These are phyloP conservation scores for Candida montana DNA, from an alignment of 805 yeast species.

Conservation along the genomic window DNA sequence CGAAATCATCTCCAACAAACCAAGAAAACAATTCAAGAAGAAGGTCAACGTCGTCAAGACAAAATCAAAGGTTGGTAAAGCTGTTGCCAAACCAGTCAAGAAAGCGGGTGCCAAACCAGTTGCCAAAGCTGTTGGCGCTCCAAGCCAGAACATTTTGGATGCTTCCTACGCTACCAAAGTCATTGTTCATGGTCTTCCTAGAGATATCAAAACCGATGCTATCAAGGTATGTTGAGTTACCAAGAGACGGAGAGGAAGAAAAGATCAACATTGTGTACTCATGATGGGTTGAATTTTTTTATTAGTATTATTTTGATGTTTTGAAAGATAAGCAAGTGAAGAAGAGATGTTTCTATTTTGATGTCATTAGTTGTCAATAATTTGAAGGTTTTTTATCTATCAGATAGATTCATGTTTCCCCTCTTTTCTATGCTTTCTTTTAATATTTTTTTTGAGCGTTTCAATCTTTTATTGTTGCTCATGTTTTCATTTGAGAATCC, in stretches of 20 bases:
- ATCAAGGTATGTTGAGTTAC: constrained; percentile 66
- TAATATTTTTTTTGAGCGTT: no score
- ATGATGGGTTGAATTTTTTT: not conserved
- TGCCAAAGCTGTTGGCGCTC: constrained; percentile 11
- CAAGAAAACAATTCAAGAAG: constrained; percentile 32
- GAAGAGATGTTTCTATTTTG: no score
- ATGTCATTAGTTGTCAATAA: no score
- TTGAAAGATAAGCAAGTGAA: no score
- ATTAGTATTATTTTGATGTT: no score
- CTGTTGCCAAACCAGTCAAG: constrained; percentile 11
- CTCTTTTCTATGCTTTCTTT: no score
- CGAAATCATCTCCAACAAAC: constrained; percentile 75
- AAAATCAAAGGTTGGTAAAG: constrained; percentile 25
- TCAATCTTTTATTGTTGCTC: no score
- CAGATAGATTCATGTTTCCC: no score
- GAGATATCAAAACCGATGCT: constrained; percentile 77
- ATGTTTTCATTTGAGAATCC: no score
- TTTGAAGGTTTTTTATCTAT: no score
- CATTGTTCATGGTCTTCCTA: constrained; percentile 79
- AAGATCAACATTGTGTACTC: no score
- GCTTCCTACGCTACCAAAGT: constrained; percentile 68
- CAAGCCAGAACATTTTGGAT: constrained; percentile 29
- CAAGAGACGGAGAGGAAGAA: not conserved
- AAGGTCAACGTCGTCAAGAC: constrained; percentile 19
- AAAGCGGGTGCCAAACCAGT: constrained; percentile 27